A percentile compares a stretch with the other conserved stretches of the same genome.
Evolutionary conservation across 371 early-diverging fungal genomes (phyloP).

Genomic region (Gilbertella persicaria): DNA sequence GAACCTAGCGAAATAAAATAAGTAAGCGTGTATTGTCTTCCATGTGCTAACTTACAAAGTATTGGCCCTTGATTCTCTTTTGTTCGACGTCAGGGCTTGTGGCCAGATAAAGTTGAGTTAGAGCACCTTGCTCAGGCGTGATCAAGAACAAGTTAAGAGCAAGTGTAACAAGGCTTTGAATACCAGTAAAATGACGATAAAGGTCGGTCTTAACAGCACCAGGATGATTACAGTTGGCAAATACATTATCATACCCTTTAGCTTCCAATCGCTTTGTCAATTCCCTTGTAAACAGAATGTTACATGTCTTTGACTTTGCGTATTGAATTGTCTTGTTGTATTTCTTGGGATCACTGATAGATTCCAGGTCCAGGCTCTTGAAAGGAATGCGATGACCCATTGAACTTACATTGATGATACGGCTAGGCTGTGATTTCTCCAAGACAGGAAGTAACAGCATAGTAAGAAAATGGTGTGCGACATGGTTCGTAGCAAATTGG

Average conservation of each 20-base stretch:
- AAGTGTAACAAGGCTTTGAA: neutral
- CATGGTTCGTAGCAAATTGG: conserved; percentile 64
- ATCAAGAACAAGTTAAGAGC: conserved; percentile 18
- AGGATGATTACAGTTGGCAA: conserved; percentile 70
- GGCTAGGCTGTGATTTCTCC: conserved; percentile 50
- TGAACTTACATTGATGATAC: conserved; percentile 61
- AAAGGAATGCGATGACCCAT: conserved; percentile 37
- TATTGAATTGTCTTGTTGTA: conserved; percentile 23
- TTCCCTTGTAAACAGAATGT: conserved; percentile 46
- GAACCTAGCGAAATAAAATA: conserved; percentile 16
- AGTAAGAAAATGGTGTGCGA: conserved; percentile 79
- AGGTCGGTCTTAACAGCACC: conserved; percentile 65
- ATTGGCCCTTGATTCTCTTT: conserved; percentile 51
- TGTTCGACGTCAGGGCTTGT: conserved; percentile 64
- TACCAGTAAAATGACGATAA: conserved; percentile 30
- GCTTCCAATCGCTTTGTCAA: conserved; percentile 39
- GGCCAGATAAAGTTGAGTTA: conserved; percentile 66
- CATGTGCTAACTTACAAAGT: conserved; percentile 37
- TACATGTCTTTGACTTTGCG: conserved; percentile 29
- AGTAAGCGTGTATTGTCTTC: conserved; percentile 4
- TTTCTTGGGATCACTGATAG: conserved; percentile 44
- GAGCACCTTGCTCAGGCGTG: conserved; percentile 53
- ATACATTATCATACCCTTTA: conserved; percentile 32
- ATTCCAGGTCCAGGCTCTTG: conserved; percentile 28
- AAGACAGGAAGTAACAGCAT: conserved; percentile 62